Evolutionary conservation across 345 rosid species (phyloP).

Genomic region (Sisymbrium irio): DNA sequence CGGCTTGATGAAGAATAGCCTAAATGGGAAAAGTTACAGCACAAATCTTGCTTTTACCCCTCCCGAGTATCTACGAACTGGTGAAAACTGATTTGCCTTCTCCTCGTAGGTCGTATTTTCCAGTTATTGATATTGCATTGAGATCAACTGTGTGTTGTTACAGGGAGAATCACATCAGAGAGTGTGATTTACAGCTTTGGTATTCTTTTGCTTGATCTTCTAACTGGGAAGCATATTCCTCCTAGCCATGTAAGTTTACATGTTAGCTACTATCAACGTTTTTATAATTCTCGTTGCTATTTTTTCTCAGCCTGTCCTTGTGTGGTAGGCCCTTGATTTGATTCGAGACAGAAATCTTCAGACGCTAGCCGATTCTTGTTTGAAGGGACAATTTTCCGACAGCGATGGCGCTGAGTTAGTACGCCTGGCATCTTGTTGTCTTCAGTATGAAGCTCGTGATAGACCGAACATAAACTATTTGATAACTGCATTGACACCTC

Average conservation of each 20-base stretch:
- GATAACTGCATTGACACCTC: constrained; percentile 66
- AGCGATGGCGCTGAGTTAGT: constrained; percentile 74
- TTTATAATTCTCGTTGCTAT: neutral
- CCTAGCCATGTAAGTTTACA: constrained; percentile 77
- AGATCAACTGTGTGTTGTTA: constrained; percentile 18
- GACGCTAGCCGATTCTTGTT: constrained; percentile 80
- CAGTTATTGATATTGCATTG: neutral
- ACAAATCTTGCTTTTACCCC: constrained; percentile 92
- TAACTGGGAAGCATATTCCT: constrained; percentile 96
- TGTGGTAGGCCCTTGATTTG: constrained; percentile 79
- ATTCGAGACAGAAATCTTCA: constrained; percentile 82
- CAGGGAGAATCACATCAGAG: constrained; percentile 80
- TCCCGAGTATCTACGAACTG: constrained; percentile 86
- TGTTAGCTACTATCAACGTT: neutral
- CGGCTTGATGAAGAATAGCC: constrained; percentile 89
- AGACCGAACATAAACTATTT: constrained; percentile 74
- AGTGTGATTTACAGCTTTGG: constrained; percentile 93
- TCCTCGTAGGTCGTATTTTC: neutral
- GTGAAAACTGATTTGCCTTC: constrained; percentile 31
- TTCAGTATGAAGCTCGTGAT: constrained; percentile 79
- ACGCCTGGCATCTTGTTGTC: constrained; percentile 73
- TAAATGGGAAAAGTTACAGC: constrained; percentile 76
- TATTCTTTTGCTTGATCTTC: constrained; percentile 85
- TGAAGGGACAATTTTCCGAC: constrained; percentile 77
- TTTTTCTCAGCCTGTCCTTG: neutral